Evolutionary conservation across 1,284 basidiomycete genomes (phyloP), one percentile per base, ranked within the genome.

Genomic region (Trametes versicolor): DNA sequence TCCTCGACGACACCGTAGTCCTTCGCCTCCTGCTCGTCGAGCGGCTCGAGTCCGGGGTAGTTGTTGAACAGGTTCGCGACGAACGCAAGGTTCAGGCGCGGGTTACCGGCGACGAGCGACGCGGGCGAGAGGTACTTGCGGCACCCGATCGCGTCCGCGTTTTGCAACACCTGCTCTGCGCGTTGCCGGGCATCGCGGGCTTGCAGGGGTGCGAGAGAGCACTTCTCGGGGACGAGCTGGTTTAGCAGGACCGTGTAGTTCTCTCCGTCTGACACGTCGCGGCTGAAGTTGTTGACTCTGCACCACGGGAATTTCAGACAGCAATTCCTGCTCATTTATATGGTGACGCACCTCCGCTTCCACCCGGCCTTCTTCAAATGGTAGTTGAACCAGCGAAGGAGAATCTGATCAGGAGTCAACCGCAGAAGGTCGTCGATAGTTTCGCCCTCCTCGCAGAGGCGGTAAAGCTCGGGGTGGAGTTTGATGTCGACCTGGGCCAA

Each of bases 61-160:
- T 95, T 99, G 85, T 99, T 99, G 89, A 99, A 99, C 60, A 99
- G 87, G 79, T 98, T 97, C 53, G 98, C 97, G 62, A 99, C 97
- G 77, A 99, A 99, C 4, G 98, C 97, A 65, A 99, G 91, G 80
- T 99, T 99, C 53, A 99, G 87, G 75, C 97, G 96, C n/a, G 96
- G 96, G 78, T 99, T 99, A 21, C 98, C 97, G 5, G 95, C 82
- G 25, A 98, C 87, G 70, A 99, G 90, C 19, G 97, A 94, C 25
- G 94, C 91, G 0, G 95, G 89, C 0, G 97, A 97, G 36, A 99
- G 85, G 83, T 98, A 99, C 77, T 98, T 98, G 70, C 97, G 87
- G 81, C 97, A 99, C 27, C 94, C 95, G 71, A 99, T 99, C 59
- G 84, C 86, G 67, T 93, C 97, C 19, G 97, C 97, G 71, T 97